Conservation (phyloP, 805 yeast genomes). For the Ogataea nitratoaversa region DNA sequence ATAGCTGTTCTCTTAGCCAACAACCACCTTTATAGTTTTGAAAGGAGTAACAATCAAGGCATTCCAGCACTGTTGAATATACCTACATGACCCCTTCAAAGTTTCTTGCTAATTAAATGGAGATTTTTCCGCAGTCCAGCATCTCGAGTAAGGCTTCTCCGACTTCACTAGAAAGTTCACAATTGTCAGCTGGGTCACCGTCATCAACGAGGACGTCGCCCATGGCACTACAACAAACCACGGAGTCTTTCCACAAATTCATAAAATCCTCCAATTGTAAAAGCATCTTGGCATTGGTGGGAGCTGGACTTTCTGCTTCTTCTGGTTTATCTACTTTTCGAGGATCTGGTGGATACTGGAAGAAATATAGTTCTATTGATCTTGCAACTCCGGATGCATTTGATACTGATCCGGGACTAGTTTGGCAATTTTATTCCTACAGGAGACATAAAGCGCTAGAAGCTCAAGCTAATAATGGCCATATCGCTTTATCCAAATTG, state of each 20-base stretch:
- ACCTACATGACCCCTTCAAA: too few relatives aligned
- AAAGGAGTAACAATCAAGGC: too few relatives aligned
- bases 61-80: too few relatives aligned
- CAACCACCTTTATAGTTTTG: too few relatives aligned
- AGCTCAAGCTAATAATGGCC: constrained; percentile 74
- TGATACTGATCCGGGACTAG: constrained; percentile 74
- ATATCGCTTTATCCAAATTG: constrained; percentile 61
- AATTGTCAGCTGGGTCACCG: not conserved
- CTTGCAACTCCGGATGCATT: constrained; percentile 92
- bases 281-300: constrained; percentile 61
- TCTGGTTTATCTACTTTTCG: constrained; percentile 76
- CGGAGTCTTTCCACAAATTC: constrained; percentile 42
- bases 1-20: too few relatives aligned
- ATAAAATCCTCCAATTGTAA: constrained; percentile 32
- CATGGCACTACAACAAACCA: constrained; percentile 2
- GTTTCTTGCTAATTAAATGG: too few relatives aligned
- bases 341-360: constrained; percentile 74
- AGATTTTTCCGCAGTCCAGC: too few relatives aligned
- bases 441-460: constrained; percentile 59
- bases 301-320: constrained; percentile 78
- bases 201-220: not conserved
- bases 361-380: constrained; percentile 71
- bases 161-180: not conserved
- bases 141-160: too few relatives aligned
- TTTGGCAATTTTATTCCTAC: constrained; percentile 84